Base-by-base conservation (phyloP, 805 yeast genomes). In the Saturnispora saitoi region DNA sequence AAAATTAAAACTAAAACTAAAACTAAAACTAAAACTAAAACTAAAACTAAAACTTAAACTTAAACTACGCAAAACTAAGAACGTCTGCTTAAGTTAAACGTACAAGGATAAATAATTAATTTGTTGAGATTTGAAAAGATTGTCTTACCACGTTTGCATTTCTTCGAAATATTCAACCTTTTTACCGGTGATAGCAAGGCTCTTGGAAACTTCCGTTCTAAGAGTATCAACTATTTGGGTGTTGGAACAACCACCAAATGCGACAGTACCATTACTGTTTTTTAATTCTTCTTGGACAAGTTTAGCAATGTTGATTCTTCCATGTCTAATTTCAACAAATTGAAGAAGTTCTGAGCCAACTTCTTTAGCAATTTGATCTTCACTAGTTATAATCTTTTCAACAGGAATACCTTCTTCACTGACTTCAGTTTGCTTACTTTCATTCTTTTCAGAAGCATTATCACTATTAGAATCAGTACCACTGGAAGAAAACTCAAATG, bases 241-340 rank as follows among this genome's bases (percentile, higher is more conserved):
- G 59, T 74, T 76, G 22, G 76, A 78, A 65, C 81, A 77, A 4
- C 72, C 67, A 47, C 70, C 72, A 53, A 77, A 61, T 1, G 75
- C 79, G 45, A 71, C 54, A 5, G 75, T 57, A 8, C 76, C 75
- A 14, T 53, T 50, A 17, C 71, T 54, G 36, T 63, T 67, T 2
- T 39, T 47, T 12, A 76, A 61, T 49, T 73, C 79, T 9, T 57
- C 47, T 5, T 53, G 52, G 14, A 77, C 61, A 17, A 75, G 24
- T 17, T 55, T 60, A 1, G 58, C 57, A 30, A 71, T 52, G 46
- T 70, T 54, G 14, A 77, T 72, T 60, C 80, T 68, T 32, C 76
- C 76, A 38, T 63, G 67, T 51, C 69, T 61, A 58, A 76, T 70
- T 47, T 70, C 74, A 36, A 73, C 57, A 44, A 62, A 66, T 10